Evolutionary conservation across 148 eudicot species (phyloP), one percentile per base, ranked within the genome.

Genomic region (Fagopyrum tataricum): DNA sequence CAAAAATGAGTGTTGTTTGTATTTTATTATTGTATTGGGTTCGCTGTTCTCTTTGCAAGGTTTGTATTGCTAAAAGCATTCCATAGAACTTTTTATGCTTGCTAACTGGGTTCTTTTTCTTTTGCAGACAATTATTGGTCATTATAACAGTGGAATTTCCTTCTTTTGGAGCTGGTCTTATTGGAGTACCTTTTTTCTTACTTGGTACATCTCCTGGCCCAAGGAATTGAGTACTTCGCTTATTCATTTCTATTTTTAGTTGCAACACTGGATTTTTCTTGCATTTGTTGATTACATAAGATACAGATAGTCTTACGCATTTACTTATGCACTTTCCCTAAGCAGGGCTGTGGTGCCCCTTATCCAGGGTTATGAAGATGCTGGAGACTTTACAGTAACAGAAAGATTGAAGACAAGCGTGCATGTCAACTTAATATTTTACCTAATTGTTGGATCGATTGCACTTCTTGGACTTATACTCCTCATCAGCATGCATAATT

Each of bases 331-430:
- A 76, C 76, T 80, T 87, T 75, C 68, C 78, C 79, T 83, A 85
- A 79, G 78, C 97, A 94, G 98, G 98, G 84, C 90, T 79, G 93
- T 90, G 78, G 92, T 83, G 61, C 98, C 98, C 84, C 96, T 94
- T 79, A 83, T 94, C 75, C 97, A 94, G 87, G 98, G 93, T 79
- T 94, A 80, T 83, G 98, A 94, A 87, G 98, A 94, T 80, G 97
- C 98, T 77, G 98, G 98, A 72, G 98, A 94, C 75, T 94, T 94
- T 74, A 89, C 91, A 17, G 70, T 91, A 83, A 79, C 73, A 53
- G 98, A 88, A 79, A 90, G 93, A 84, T 77, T 94, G 71, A 94
- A 85, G 87, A 90, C 97, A 46, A 94, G 98, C 76, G 82, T 91
- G 26, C 98, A 84, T 78, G 91, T 81, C 48, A 94, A 94, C 83